phyloP scores from a whole-genome alignment of 140 eudicot species.

The Bidens hawaiensis region DNA sequence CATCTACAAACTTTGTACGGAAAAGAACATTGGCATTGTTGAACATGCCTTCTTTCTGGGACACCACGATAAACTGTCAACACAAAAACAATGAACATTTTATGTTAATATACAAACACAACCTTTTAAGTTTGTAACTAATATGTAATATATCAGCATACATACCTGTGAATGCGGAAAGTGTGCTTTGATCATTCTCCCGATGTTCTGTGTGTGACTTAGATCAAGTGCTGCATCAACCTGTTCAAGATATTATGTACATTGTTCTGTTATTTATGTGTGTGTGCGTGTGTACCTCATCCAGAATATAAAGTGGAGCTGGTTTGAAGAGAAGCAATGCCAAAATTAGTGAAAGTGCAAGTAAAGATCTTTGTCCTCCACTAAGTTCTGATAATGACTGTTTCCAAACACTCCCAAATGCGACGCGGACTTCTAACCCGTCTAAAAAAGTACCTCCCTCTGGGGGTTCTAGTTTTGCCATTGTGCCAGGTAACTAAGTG shows the following conservation, averaged over 20 bases:
- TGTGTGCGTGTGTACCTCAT: too few species aligned
- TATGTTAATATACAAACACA: too few species aligned
- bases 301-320: conserved; percentile 95
- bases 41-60: conserved; percentile 97
- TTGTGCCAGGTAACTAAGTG: conserved; percentile 89
- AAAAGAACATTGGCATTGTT: conserved; percentile 96
- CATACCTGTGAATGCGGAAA: conserved; percentile 97
- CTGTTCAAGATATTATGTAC: conserved; percentile 30
- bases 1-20: conserved; percentile 96
- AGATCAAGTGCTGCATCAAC: conserved; percentile 99
- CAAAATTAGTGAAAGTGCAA: conserved; percentile 87
- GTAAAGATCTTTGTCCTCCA: conserved; percentile 96
- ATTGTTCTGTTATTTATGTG: too few species aligned
- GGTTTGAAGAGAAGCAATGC: conserved; percentile 97
- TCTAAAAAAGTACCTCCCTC: conserved; percentile 95
- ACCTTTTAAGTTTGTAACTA: neutral
- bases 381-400: conserved; percentile 97
- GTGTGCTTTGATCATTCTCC: conserved; percentile 94
- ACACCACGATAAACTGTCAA: conserved; percentile 88
- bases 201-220: conserved; percentile 98
- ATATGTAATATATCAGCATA: neutral
- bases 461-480: conserved; percentile 96
- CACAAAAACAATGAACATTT: too few species aligned
- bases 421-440: conserved; percentile 97
- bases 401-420: conserved; percentile 98